Evolutionary conservation across 2,329 filamentous ascomycete species (phyloP), one percentile per base, ranked within the genome.

Genomic region (Sporothrix dimorphospora): DNA sequence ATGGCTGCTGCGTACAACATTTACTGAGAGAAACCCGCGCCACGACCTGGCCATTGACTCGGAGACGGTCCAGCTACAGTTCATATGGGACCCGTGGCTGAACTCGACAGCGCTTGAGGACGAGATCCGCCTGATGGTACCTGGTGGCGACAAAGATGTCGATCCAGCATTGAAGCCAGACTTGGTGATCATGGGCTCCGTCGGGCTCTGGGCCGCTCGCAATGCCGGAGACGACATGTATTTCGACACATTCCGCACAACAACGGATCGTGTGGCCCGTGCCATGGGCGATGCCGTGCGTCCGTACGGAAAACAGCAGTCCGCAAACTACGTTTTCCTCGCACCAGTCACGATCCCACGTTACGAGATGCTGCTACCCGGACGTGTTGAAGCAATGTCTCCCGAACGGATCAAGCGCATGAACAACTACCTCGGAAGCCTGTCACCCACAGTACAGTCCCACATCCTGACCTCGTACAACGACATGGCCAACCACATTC

Each of bases 1-100:
- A 16, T 75, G 78, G 38, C 78, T 80, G 40, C 78, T 81, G 19
- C 75, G 78, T 1, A 78, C 79, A 24, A 79, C 82, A 19, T 75
- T 81, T n/a, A 77, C 78, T 19, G 72, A 75, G 3, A 76, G 77
- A 38, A 77, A 81, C 53, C 83, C 84, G 70, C 85, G 87, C 73
- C 77, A 78, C 19, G 81, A 87, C 77, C 77, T 86, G 7, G 78
- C 80, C 4, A 83, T 86, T 71, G 78, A 80, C 6, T 81, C 82
- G 1, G 80, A 81, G 16, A 82, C 81, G n/a, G 81, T 87, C 2
- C 82, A 77, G 38, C 75, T 90, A 34, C 81, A 86, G 63, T 90
- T 89, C 74, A 78, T 89, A 12, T 91, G 88, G 88, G 89, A 91
- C 78, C 89, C 89, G 0, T 90, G 82, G 79, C 81, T 91, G 30